Evolutionary conservation across 2,329 filamentous ascomycete genomes (phyloP), one percentile per base, ranked within the genome.

Genomic region (Xylariaceae sp.): DNA sequence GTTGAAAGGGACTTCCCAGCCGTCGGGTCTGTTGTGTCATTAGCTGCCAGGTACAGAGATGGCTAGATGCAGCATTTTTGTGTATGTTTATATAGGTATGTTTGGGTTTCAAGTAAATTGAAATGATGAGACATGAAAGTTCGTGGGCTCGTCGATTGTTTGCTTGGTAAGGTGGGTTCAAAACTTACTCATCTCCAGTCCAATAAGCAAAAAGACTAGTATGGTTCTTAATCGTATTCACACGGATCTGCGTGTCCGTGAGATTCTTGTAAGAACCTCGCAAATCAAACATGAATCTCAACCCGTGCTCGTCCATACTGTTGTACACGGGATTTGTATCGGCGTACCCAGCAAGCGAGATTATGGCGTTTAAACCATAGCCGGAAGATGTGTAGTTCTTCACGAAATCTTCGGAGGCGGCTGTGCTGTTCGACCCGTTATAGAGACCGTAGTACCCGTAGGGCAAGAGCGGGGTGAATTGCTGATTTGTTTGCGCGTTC

Each of bases 1-100:
- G 47, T 74, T 66, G 44, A 82, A 70, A 5, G 77, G 72, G 53
- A 81, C 71, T 44, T 76, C 70, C 60, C 70, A 70, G 17, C 79
- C 79, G 56, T 82, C 79, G 5, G 77, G 75, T 51, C 66, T 69
- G 40, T 8, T 12, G 29, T 38, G 23, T 44, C 40, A 37, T 29
- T 42, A 37, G 23, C 32, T 33, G 29, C n/a, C n/a, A n/a, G n/a
- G n/a, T n/a, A 5, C 6, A 12, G 38, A 2, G 6, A 11, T 22
- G 14, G 4, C 4, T 19, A 25, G 14, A 17, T 32, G 27, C 23
- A 11, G 6, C 25, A 14, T 20, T 20, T 22, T 34, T 23, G 16
- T 33, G 37, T 48, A 38, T 16, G 47, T 39, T 20, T 42, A 11
- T 36, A 37, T 2, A 35, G n/a, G 12, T 25, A 23, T n/a, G n/a